Conservation (phyloP, 2,329 filamentous ascomycete genomes). For the Raffaelea albimanens region DNA sequence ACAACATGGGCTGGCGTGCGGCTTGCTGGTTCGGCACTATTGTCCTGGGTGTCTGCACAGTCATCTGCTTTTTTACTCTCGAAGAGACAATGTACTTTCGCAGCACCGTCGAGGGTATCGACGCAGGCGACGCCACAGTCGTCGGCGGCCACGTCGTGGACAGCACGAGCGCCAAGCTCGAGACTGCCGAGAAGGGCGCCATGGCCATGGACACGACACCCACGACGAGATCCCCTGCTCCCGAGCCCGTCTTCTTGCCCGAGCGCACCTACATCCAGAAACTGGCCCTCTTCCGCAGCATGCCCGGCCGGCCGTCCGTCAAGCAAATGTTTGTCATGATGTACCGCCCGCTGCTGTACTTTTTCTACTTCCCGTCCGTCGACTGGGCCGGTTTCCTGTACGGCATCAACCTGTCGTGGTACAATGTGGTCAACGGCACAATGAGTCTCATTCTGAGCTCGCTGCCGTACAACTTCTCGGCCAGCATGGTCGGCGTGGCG, state of each 20-base stretch:
- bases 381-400: slow-evolving; percentile 13
- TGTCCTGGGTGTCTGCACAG: slow-evolving; percentile 33
- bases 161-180: slow-evolving; percentile 2
- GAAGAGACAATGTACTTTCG: slow-evolving; percentile 49
- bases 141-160: neutral
- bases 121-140: neutral
- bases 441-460: slow-evolving; percentile 11
- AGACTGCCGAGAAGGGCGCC: slow-evolving; percentile 7
- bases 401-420: slow-evolving; percentile 16
- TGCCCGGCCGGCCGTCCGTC: slow-evolving; percentile 10
- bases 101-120: slow-evolving; percentile 18
- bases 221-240: neutral
- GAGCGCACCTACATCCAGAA: slow-evolving; percentile 17
- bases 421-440: slow-evolving; percentile 16
- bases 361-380: slow-evolving; percentile 5
- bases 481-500: slow-evolving; percentile 12
- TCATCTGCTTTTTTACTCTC: slow-evolving; percentile 48
- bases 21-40: slow-evolving; percentile 45
- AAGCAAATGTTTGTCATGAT: slow-evolving; percentile 12
- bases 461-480: slow-evolving; percentile 12
- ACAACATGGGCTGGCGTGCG: slow-evolving; percentile 39
- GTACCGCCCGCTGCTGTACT: slow-evolving; percentile 2
- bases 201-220: neutral
- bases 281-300: slow-evolving; percentile 7
- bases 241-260: slow-evolving; percentile 1